These are phyloP conservation scores for Neopestalotiopsis sp. DNA, from an alignment of 2,329 filamentous ascomycete species.

Conservation along the genomic window DNA sequence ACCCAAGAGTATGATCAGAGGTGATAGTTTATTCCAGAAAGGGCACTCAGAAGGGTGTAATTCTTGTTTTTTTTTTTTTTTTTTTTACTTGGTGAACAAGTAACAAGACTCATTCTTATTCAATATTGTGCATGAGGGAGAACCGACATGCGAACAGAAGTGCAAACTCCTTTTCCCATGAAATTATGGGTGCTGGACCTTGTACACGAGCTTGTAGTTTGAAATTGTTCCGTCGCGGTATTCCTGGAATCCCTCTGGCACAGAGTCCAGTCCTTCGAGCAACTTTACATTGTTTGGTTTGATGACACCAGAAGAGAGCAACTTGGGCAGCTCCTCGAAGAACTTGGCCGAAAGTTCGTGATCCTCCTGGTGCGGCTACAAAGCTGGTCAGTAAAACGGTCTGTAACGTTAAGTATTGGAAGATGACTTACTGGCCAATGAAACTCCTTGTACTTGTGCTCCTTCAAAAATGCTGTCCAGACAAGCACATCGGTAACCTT, in stretches of 20 bases:
- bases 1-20: too few species aligned
- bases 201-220: slow-evolving; percentile 1
- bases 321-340: background rate
- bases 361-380: background rate
- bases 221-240: background rate
- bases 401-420: too few species aligned
- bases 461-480: slow-evolving; percentile 10
- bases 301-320: background rate
- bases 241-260: background rate
- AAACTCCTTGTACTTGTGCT: slow-evolving; percentile 3
- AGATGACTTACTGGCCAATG: slow-evolving; percentile 8
- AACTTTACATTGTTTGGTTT: background rate
- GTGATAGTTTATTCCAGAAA: too few species aligned
- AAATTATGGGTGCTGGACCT: background rate
- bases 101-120: too few species aligned
- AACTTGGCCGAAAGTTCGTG: background rate
- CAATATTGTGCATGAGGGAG: too few species aligned
- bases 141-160: too few species aligned
- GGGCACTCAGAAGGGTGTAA: too few species aligned
- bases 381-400: background rate
- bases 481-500: slow-evolving; percentile 10
- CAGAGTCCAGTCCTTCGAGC: background rate
- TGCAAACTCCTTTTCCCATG: too few species aligned
- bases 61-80: too few species aligned
- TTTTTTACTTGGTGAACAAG: too few species aligned